These are phyloP conservation scores for Debaryomyces singareniensis DNA, from an alignment of 1,139 yeast genomes.

Conservation along the genomic window DNA sequence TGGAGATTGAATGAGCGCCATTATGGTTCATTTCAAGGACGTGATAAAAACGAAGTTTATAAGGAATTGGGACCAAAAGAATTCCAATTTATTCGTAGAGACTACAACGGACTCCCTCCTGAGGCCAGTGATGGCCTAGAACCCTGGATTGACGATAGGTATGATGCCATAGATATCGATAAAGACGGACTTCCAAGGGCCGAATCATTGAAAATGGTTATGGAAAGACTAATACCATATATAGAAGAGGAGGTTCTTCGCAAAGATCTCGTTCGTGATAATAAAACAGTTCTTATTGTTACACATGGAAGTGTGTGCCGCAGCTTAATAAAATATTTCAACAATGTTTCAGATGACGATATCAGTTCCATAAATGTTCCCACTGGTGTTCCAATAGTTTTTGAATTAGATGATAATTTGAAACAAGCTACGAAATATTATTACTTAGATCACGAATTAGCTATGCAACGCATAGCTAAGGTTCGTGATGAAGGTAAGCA, in stretches of 20 bases:
- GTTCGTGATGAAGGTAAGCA: conserved; percentile 53
- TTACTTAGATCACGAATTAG: conserved; percentile 64
- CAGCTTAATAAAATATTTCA: conserved; percentile 55
- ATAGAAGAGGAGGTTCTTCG: conserved; percentile 35
- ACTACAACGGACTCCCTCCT: conserved; percentile 67
- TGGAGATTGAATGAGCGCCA: conserved; percentile 80
- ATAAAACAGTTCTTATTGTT: conserved; percentile 51
- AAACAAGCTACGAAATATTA: conserved; percentile 39
- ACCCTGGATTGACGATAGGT: conserved; percentile 36
- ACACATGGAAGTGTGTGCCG: conserved; percentile 78
- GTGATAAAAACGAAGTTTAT: conserved; percentile 49
- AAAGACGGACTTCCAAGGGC: conserved; percentile 46
- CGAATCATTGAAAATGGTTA: conserved; percentile 65
- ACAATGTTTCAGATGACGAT: conserved; percentile 52
- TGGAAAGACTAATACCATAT: conserved; percentile 54
- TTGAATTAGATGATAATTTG: conserved; percentile 44
- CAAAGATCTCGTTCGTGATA: conserved; percentile 24
- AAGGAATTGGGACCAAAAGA: conserved; percentile 51
- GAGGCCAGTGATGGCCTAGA: conserved; percentile 23
- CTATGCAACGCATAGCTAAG: conserved; percentile 56
- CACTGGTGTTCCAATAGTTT: conserved; percentile 67
- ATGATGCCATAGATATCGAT: conserved; percentile 18
- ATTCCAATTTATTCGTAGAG: conserved; percentile 63
- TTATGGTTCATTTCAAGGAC: conserved; percentile 74
- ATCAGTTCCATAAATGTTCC: conserved; percentile 68